phyloP scores from a whole-genome alignment of 345 rosid genomes.

The Combretum micranthum region DNA sequence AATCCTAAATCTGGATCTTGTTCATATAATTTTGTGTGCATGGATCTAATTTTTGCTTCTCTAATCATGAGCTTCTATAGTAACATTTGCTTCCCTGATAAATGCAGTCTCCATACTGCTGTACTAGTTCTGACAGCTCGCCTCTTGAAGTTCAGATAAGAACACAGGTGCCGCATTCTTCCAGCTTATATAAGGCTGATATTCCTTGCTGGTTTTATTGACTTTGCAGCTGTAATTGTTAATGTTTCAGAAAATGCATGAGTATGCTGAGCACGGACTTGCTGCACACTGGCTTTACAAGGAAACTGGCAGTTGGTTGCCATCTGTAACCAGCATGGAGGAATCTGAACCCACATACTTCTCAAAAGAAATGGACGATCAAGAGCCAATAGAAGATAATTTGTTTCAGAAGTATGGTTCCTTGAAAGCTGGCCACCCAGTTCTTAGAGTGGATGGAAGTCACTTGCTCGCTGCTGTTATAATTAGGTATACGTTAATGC shows the following conservation, averaged over 20 bases:
- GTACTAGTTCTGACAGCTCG: conserved; percentile 59
- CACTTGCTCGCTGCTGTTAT: conserved; percentile 71
- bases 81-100: neutral
- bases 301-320: conserved; percentile 45
- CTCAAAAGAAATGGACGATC: conserved; percentile 29
- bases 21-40: too few species aligned
- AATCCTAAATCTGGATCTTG: neutral
- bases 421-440: conserved; percentile 64
- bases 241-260: conserved; percentile 58
- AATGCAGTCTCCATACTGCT: conserved; percentile 70
- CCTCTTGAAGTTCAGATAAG: conserved; percentile 79
- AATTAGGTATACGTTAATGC: conserved; percentile 27
- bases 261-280: conserved; percentile 73
- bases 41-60: too few species aligned
- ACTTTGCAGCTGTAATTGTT: neutral
- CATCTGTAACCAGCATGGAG: conserved; percentile 27
- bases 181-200: conserved; percentile 1
- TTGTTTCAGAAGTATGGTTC: conserved; percentile 41
- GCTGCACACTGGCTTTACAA: conserved; percentile 89
- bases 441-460: conserved; percentile 65
- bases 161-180: conserved; percentile 42
- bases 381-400: conserved; percentile 24
- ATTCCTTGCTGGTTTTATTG: conserved; percentile 6
- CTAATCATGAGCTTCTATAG: too few species aligned
- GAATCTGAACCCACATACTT: conserved; percentile 37